phyloP scores from a whole-genome alignment of 2,329 filamentous ascomycete genomes.

The Talaromyces marneffei region DNA sequence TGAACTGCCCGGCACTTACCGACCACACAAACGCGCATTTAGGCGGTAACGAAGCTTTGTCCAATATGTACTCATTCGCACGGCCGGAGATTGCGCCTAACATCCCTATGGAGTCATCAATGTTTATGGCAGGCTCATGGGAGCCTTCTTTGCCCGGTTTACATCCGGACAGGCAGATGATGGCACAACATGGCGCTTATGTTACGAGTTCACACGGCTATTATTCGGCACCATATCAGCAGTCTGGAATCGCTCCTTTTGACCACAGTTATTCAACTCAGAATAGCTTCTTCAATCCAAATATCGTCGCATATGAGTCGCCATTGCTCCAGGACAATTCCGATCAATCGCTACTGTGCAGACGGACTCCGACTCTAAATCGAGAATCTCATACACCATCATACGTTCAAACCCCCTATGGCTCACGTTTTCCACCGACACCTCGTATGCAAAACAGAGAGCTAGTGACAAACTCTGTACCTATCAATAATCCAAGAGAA shows the following conservation, averaged over 20 bases:
- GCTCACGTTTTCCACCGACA: not conserved
- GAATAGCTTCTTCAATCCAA: not conserved
- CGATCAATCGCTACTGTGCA: not conserved
- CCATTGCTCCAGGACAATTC: not conserved
- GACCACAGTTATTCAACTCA: not conserved
- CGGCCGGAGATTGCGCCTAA: not conserved
- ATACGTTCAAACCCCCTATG: not conserved
- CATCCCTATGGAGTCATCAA: not conserved
- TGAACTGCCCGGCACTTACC: not conserved
- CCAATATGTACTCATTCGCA: not conserved
- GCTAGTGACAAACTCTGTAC: not conserved
- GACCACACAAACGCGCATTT: not conserved
- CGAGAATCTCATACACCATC: not conserved
- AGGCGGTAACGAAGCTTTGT: not conserved
- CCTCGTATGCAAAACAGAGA: not conserved
- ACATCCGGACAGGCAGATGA: not conserved
- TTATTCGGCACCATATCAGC: not conserved
- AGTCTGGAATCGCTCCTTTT: not conserved
- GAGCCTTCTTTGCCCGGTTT: not conserved
- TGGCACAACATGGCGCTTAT: not conserved
- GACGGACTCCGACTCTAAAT: not conserved
- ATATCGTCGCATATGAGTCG: not conserved
- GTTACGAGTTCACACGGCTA: not conserved
- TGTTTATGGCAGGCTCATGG: conserved; percentile 4
- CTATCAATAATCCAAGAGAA: not conserved